These are phyloP conservation scores for Naganishia sp. DNA, from an alignment of 1,284 basidiomycete genomes.

Conservation along the genomic window DNA sequence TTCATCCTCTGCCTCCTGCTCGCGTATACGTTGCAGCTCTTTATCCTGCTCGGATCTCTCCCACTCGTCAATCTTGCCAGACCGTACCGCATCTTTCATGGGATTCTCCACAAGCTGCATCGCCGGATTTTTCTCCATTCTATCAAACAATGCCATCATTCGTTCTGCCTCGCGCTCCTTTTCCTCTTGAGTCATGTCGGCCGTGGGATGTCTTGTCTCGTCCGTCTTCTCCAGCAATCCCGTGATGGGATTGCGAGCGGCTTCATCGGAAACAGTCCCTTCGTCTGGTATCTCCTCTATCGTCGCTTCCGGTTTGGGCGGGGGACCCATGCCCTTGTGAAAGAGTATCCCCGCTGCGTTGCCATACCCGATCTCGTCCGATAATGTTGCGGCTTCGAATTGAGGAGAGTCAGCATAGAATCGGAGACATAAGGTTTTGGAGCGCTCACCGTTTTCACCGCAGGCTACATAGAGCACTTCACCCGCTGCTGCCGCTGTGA, in stretches of 20 bases:
- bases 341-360: constrained; percentile 90
- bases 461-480: constrained; percentile 81
- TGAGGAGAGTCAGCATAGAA: neutral
- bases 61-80: constrained; percentile 55
- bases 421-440: neutral
- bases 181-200: constrained; percentile 84
- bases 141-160: constrained; percentile 82
- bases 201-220: constrained; percentile 31
- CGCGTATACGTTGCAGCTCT: constrained; percentile 36
- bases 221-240: constrained; percentile 18
- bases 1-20: constrained; percentile 47
- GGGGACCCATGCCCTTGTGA: constrained; percentile 76
- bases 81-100: constrained; percentile 67
- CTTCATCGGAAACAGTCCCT: neutral
- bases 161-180: constrained; percentile 87
- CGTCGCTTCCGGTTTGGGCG: constrained; percentile 54
- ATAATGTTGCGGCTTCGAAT: constrained; percentile 64
- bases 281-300: constrained; percentile 57
- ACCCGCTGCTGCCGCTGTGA: constrained; percentile 73
- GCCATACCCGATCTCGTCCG: constrained; percentile 80
- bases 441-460: constrained; percentile 69
- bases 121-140: constrained; percentile 68
- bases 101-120: constrained; percentile 59
- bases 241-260: constrained; percentile 31
- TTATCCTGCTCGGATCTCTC: constrained; percentile 42